Evolutionary conservation across 2,329 filamentous ascomycete species (phyloP).

Genomic region (Cryphonectria parasitica): DNA sequence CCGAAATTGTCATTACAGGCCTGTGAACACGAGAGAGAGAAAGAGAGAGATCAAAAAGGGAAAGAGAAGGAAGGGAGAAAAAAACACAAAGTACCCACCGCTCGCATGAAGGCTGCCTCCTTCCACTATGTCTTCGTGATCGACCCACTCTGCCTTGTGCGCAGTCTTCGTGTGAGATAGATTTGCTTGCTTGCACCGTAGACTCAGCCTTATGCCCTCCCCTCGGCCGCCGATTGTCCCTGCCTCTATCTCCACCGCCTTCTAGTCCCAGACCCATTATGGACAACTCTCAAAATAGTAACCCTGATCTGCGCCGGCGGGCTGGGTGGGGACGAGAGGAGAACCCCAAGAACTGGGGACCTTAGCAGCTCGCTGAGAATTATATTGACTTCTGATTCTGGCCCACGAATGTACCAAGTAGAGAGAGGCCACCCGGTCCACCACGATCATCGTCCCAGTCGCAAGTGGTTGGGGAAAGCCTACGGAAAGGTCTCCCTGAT

Average conservation of each 20-base stretch:
- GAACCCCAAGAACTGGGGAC: neutral
- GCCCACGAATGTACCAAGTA: neutral
- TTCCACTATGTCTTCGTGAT: neutral
- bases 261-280: neutral
- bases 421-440: neutral
- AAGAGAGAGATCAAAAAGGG: neutral
- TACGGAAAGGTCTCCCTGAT: neutral
- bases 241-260: neutral
- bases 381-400: neutral
- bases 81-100: neutral
- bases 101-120: conserved; percentile 1
- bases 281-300: neutral
- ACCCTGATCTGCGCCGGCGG: neutral
- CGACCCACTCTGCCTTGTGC: neutral
- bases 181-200: neutral
- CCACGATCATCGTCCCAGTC: neutral
- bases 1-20: neutral
- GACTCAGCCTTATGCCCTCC: neutral
- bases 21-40: neutral
- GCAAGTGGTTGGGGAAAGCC: neutral
- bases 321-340: neutral
- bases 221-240: too few relatives aligned
- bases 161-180: neutral
- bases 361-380: neutral
- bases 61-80: too few relatives aligned